Percentiles rank a stretch among this genome's conserved stretches.
Evolutionary conservation across 1,284 basidiomycete species (phyloP).

Genomic region (Ustilago shanxiensis): DNA sequence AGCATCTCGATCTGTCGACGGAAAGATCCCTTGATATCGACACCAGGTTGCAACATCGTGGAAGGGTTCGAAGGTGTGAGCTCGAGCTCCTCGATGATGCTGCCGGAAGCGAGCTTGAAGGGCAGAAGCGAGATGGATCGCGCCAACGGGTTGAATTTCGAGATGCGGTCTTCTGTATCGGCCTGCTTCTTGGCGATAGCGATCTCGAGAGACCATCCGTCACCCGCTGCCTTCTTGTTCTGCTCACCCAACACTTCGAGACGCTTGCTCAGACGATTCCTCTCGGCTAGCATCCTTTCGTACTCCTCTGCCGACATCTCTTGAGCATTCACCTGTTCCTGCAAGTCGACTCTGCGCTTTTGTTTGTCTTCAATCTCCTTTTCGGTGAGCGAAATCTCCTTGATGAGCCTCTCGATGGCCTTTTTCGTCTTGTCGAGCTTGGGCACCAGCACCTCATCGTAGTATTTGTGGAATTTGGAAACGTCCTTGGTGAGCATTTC

Average conservation of each 20-base stretch:
- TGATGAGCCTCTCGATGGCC: conserved; percentile 55
- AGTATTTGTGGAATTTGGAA: conserved; percentile 65
- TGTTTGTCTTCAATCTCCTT: conserved; percentile 58
- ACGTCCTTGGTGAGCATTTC: conserved; percentile 63
- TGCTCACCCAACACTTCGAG: conserved; percentile 51
- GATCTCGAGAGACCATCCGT: conserved; percentile 61
- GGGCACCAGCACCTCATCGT: conserved; percentile 62
- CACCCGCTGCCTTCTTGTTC: conserved; percentile 55
- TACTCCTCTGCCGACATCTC: conserved; percentile 66
- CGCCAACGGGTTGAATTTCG: conserved; percentile 56
- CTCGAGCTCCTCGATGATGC: conserved; percentile 55
- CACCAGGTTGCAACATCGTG: conserved; percentile 60
- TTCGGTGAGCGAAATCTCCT: conserved; percentile 45
- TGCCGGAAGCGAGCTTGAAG: conserved; percentile 41
- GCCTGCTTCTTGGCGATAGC: conserved; percentile 61
- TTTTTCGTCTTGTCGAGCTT: conserved; percentile 65
- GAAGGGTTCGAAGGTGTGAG: conserved; percentile 47
- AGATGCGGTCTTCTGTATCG: conserved; percentile 60
- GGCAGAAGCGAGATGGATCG: conserved; percentile 59
- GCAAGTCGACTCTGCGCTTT: conserved; percentile 50
- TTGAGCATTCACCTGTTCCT: conserved; percentile 62
- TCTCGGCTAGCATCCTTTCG: conserved; percentile 60
- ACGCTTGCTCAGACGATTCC: conserved; percentile 58
- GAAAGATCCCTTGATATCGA: conserved; percentile 55
- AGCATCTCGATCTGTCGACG: conserved; percentile 49